Base-by-base conservation (phyloP, 1,284 basidiomycete species). In the Schizopora paradoxa region DNA sequence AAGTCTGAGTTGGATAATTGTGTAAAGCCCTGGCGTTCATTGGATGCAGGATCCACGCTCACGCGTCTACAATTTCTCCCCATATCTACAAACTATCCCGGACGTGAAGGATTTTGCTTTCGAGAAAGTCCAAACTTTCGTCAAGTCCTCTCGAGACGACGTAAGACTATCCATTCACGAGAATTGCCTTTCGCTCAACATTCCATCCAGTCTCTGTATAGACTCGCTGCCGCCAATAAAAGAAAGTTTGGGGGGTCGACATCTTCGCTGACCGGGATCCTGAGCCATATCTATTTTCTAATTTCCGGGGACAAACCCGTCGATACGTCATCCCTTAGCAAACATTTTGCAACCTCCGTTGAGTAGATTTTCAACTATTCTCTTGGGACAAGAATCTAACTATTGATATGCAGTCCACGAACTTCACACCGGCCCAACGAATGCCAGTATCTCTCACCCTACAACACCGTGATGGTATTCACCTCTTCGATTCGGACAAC, bases 51-150 rank as follows among this genome's bases (percentile, higher is more conserved):
- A 99, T 58, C 87, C 90, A 1, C 75, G 90, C 6, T 88, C 91
- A 0, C 75, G 80, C 5, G 85, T 91, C 5, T 95, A 91, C 67
- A 96, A 96, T 61, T 98, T 91, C 59, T 66, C 82, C 0, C 76
- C 79, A 1, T 77, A 75, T 57, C 66, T 91, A 3, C 77, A 86
- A 59, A 66, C 66, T 5, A 79, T 98, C 35, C 88, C 93, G 0
- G 72, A 79, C 46, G 82, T 92, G 2, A 78, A 78, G n/a, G 80
- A 94, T 40, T 98, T 98, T 57, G 91, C 86, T n/a, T 96, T 92
- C 51, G 80, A 88, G 48, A 78, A 88, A 1, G 64, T 94, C 0
- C 73, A 78, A 3, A 74, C 77, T 0, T 99, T 97, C 57, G 66
- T 91, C 27, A 85, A 76, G 23, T 92, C 91, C 49, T 92, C 89